These are phyloP conservation scores for Trypanosoma cruzi DNA, from an alignment of 208 protist species.

Conservation along the genomic window DNA sequence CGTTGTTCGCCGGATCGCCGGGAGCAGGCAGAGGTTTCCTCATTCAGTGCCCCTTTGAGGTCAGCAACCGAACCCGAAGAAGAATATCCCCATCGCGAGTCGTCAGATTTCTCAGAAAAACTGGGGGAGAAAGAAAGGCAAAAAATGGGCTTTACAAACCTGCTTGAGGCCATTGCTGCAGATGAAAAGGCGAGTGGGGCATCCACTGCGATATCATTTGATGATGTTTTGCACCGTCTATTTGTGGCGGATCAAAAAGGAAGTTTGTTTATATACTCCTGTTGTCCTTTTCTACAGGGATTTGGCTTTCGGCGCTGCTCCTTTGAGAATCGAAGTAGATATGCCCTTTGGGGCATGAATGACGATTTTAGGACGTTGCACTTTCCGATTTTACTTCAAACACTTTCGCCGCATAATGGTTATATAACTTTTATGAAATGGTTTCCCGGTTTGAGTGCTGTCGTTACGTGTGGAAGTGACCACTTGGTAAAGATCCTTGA, in stretches of 20 bases:
- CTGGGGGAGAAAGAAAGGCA: background rate
- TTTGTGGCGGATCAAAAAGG: conserved; percentile 63
- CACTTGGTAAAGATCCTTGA: conserved; percentile 50
- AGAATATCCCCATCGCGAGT: background rate
- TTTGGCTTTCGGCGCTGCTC: conserved; percentile 42
- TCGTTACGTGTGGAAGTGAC: conserved; percentile 56
- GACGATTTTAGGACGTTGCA: background rate
- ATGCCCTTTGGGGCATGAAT: conserved; percentile 16
- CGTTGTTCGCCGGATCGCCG: no score
- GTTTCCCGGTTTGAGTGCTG: conserved; percentile 37
- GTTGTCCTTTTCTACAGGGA: conserved; percentile 52
- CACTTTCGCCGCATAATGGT: conserved; percentile 8
- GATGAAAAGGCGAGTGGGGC: conserved; percentile 16
- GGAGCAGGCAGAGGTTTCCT: no score
- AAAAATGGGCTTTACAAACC: background rate
- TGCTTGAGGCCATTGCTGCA: conserved; percentile 8
- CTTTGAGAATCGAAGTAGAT: conserved; percentile 32
- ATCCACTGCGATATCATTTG: conserved; percentile 48
- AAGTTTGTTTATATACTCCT: conserved; percentile 48
- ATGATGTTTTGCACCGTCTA: conserved; percentile 55
- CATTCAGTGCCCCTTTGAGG: no score
- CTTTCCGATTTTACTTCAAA: conserved; percentile 3
- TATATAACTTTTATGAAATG: conserved; percentile 29
- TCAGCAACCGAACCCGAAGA: background rate
- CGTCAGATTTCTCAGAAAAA: background rate